A percentile compares a stretch with the other conserved stretches of the same genome.
Conservation (phyloP, 805 yeast species). For the Kodamaea lidongshanica region DNA sequence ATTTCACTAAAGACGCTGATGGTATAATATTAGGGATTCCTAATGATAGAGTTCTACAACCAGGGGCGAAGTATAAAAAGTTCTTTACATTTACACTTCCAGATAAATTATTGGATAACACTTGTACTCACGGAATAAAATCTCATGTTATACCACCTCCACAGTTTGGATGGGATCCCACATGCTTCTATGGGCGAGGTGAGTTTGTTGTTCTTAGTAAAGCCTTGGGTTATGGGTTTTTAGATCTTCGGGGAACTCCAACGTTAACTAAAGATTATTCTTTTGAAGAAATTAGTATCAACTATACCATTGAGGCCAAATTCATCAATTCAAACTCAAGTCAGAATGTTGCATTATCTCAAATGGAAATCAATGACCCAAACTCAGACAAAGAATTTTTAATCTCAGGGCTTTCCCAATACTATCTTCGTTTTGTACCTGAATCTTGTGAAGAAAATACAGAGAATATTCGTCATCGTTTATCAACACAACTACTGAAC, state of each 20-base stretch:
- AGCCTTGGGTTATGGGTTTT: conserved; percentile 50
- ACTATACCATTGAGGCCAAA: conserved; percentile 50
- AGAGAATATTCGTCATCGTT: too few species aligned
- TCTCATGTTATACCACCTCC: conserved; percentile 41
- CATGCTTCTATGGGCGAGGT: conserved; percentile 31
- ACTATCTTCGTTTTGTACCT: conserved; percentile 36
- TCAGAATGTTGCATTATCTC: conserved; percentile 23
- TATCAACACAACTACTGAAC: too few species aligned
- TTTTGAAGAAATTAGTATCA: conserved; percentile 39
- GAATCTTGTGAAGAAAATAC: too few species aligned
- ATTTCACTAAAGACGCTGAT: conserved; percentile 42
- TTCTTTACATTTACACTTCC: conserved; percentile 57
- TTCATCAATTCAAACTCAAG: conserved; percentile 42
- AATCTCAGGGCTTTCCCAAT: conserved; percentile 30
- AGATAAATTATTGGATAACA: conserved; percentile 43
- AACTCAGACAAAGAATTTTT: conserved; percentile 28
- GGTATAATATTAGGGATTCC: conserved; percentile 46
- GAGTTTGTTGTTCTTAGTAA: conserved; percentile 30
- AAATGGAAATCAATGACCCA: conserved; percentile 34
- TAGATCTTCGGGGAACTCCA: conserved; percentile 47
- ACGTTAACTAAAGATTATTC: conserved; percentile 43
- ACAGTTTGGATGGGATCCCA: conserved; percentile 34
- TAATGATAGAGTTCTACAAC: conserved; percentile 42
- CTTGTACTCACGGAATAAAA: conserved; percentile 41
- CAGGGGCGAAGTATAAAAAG: conserved; percentile 48